Evolutionary conservation across 768 basidiomycete species (phyloP), one percentile per base, ranked within the genome.

Genomic region (Tricholoma furcatifolium): DNA sequence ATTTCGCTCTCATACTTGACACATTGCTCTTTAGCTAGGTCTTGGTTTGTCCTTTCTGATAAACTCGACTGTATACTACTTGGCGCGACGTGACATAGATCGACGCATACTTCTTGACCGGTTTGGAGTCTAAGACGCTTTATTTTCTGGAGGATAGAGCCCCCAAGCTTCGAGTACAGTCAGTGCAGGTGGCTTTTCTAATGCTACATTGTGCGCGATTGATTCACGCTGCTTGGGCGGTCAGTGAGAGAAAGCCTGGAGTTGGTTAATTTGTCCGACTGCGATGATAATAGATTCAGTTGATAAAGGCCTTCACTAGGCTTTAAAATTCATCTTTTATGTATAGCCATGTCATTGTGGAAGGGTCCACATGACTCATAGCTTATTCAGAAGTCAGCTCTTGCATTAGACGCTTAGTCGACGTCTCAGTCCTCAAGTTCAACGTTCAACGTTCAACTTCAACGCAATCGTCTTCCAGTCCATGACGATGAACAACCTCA

Each of bases 61-160:
- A 27, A 27, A 27, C 27, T 27, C 27, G 7, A 27, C 27, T 27
- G 3, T 27, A 27, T n/a, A 18, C 50, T 43, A 35, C 38, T 47
- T 17, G 47, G 41, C 21, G 24, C 27, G 6, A 10, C 20, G n/a
- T 27, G 32, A 50, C 35, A 2, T 21, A 21, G 31, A 24, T 21
- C 36, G 31, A 24, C 15, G 45, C 42, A 11, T 43, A 43, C 36
- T 34, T 15, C n/a, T 21, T 34, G 20, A 24, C 17, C 30, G 35
- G 36, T 30, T 18, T 23, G 24, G 18, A 23, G 2, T n/a, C 27
- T 46, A 24, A 17, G 54, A 62, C 31, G 44, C 48, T 45, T 67
- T 62, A 61, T 70, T 70, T 66, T 70, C 71, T n/a, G 73, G 65
- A 30, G 69, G 62, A 27, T 69, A 44, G 64, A 58, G 62, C 64